Conservation (phyloP, 129 eudicot genomes). For the Arctium lappa region DNA sequence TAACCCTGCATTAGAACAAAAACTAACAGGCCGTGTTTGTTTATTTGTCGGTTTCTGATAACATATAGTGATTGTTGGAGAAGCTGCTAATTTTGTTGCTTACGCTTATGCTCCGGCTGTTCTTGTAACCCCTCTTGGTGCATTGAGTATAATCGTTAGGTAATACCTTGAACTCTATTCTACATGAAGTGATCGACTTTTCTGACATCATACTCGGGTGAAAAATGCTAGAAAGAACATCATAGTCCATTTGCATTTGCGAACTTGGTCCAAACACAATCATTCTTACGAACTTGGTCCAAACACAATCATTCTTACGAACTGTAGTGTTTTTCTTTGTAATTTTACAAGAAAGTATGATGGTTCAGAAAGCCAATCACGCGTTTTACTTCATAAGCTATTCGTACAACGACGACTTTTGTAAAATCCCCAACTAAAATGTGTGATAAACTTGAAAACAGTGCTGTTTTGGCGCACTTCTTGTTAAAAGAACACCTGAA, state of each 20-base stretch:
- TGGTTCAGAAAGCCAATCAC: not conserved
- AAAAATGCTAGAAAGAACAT: not conserved
- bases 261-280: not conserved
- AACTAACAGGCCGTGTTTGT: not conserved
- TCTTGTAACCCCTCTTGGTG: conserved; percentile 96
- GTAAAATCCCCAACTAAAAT: conserved; percentile 11
- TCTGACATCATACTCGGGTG: not conserved
- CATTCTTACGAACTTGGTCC: not conserved
- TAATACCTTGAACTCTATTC: conserved; percentile 6
- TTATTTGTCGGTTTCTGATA: conserved; percentile 9
- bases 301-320: not conserved
- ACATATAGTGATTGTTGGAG: conserved; percentile 82
- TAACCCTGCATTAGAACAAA: not conserved
- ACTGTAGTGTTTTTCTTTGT: not conserved
- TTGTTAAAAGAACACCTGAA: conserved; percentile 70
- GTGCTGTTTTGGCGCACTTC: conserved; percentile 92
- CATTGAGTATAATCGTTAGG: conserved; percentile 90
- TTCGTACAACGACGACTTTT: not conserved
- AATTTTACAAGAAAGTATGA: not conserved
- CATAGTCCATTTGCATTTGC: not conserved
- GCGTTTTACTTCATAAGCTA: not conserved
- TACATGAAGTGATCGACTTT: not conserved
- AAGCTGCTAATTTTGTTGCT: conserved; percentile 91
- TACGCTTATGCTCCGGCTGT: conserved; percentile 95
- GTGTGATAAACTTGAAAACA: conserved; percentile 31